A percentile compares a stretch with the other conserved stretches of the same genome.
phyloP scores from a whole-genome alignment of 257 asterid genomes.

The Nicotiana undulata region DNA sequence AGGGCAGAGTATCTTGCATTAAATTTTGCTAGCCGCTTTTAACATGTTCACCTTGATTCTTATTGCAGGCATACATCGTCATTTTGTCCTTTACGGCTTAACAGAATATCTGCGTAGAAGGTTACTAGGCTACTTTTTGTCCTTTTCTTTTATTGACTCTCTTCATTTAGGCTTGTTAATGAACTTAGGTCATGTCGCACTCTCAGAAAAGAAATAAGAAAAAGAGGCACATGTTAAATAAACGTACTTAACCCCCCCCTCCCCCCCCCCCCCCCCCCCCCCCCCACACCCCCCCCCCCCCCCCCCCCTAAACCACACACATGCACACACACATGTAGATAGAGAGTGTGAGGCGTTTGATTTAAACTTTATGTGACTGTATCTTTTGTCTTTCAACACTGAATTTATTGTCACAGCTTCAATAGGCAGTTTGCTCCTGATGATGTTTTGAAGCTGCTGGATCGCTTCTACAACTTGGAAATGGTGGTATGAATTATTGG shows the following conservation, averaged over 20 bases:
- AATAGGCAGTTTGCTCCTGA: conserved; percentile 66
- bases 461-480: conserved; percentile 88
- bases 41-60: conserved; percentile 1
- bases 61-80: conserved; percentile 73
- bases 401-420: conserved; percentile 44
- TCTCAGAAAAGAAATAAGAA: neutral
- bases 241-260: neutral
- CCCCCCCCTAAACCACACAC: too few relatives aligned
- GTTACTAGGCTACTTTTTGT: conserved; percentile 28
- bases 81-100: conserved; percentile 40
- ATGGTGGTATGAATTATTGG: conserved; percentile 59
- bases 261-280: too few relatives aligned
- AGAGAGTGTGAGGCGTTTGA: neutral
- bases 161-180: neutral
- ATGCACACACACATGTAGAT: neutral
- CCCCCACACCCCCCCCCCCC: too few relatives aligned
- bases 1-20: neutral
- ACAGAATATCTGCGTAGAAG: conserved; percentile 44
- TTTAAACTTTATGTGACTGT: too few relatives aligned
- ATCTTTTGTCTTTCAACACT: neutral
- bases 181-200: neutral
- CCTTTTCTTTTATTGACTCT: neutral
- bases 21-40: neutral
- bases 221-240: neutral
- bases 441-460: conserved; percentile 79